These are phyloP conservation scores for Trypanosoma lewisi DNA, from an alignment of 208 protist genomes.

Conservation along the genomic window DNA sequence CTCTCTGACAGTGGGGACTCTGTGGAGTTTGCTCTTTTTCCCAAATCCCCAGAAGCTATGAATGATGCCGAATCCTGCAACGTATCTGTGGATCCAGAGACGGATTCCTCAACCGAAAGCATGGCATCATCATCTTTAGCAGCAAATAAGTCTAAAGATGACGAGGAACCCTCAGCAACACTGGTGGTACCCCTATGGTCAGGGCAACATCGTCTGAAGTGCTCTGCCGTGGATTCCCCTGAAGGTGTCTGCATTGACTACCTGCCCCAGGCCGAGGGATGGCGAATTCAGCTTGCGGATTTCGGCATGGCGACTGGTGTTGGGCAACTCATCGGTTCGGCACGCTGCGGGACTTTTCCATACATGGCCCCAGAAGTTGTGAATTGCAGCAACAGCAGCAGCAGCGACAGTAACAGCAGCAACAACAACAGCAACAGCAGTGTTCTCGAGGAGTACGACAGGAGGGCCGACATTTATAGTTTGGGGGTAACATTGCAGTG, in stretches of 20 bases:
- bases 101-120: too few species aligned
- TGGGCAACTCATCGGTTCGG: constrained; percentile 6
- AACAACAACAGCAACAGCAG: not conserved
- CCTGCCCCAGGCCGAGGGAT: constrained; percentile 29
- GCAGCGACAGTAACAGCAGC: too few species aligned
- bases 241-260: constrained; percentile 1
- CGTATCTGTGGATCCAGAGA: too few species aligned
- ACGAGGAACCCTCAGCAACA: not conserved
- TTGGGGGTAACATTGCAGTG: constrained; percentile 38
- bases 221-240: not conserved
- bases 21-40: constrained; percentile 20
- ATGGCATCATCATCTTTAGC: not conserved
- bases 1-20: constrained; percentile 1
- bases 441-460: constrained; percentile 11
- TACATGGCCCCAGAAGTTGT: constrained; percentile 36
- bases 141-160: not conserved
- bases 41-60: constrained; percentile 4
- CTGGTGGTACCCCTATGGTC: constrained; percentile 17
- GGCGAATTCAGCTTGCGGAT: constrained; percentile 39
- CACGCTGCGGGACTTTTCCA: constrained; percentile 23
- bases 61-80: too few species aligned
- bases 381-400: not conserved
- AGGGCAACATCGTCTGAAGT: constrained; percentile 1
- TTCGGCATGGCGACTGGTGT: constrained; percentile 29
- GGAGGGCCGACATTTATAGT: constrained; percentile 31